Conservation (phyloP, 192 early-diverging fungal genomes). For the Gryganskiella cystojenkinii region DNA sequence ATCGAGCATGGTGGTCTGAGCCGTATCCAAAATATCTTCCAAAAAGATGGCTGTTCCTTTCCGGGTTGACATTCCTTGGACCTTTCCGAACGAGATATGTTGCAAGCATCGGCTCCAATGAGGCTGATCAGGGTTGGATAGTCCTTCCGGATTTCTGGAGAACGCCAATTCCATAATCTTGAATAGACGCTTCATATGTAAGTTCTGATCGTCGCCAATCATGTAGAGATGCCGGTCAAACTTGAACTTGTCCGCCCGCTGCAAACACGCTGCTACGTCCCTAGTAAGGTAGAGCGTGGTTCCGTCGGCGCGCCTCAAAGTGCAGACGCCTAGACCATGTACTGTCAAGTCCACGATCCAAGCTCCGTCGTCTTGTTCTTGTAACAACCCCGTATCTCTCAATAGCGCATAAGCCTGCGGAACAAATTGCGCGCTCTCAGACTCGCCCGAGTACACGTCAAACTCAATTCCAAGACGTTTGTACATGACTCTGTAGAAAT, state of each 20-base stretch:
- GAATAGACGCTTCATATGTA: conserved; percentile 91
- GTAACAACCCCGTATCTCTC: conserved; percentile 65
- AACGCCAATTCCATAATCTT: conserved; percentile 76
- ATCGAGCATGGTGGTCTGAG: conserved; percentile 82
- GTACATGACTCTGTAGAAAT: conserved; percentile 85
- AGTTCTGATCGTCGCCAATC: conserved; percentile 84
- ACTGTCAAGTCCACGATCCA: conserved; percentile 80
- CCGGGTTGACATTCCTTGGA: conserved; percentile 93
- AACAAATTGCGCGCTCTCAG: conserved; percentile 78
- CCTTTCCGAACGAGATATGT: conserved; percentile 91
- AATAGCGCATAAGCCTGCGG: conserved; percentile 74
- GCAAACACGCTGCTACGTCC: conserved; percentile 87
- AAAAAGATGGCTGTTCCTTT: conserved; percentile 93
- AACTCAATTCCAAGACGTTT: conserved; percentile 84
- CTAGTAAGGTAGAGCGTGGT: conserved; percentile 91
- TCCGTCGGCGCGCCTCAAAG: conserved; percentile 85
- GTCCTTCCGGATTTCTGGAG: neutral
- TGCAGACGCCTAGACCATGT: conserved; percentile 78
- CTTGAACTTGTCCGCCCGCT: conserved; percentile 77
- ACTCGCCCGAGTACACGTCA: conserved; percentile 93
- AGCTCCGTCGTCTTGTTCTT: conserved; percentile 77
- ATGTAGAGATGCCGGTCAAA: conserved; percentile 91
- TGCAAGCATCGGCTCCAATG: conserved; percentile 77
- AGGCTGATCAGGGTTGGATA: conserved; percentile 27
- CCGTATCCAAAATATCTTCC: conserved; percentile 89